Conservation (phyloP, 2,329 filamentous ascomycete genomes). For the Emergomyces pasteurianus region DNA sequence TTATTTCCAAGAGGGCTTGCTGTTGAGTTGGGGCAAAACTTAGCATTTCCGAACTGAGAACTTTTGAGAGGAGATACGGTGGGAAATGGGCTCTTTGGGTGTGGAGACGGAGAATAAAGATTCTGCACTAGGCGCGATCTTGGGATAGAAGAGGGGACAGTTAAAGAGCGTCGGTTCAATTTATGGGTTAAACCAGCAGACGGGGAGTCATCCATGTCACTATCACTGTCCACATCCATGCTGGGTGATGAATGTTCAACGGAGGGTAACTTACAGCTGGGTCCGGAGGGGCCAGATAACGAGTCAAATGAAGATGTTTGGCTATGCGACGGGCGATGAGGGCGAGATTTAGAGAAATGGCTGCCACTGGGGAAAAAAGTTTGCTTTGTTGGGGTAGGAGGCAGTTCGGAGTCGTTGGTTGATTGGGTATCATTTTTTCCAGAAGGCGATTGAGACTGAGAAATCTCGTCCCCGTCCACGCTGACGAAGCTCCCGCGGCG, state of each 20-base stretch:
- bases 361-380: slow-evolving; percentile 25
- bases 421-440: slow-evolving; percentile 44
- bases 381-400: slow-evolving; percentile 85
- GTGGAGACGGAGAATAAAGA: slow-evolving; percentile 29
- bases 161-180: slow-evolving; percentile 23
- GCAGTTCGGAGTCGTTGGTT: slow-evolving; percentile 57
- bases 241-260: slow-evolving; percentile 17
- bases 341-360: slow-evolving; percentile 11
- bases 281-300: slow-evolving; percentile 20
- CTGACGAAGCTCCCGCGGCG: slow-evolving; percentile 64
- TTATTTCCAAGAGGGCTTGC: slow-evolving; percentile 50
- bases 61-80: slow-evolving; percentile 11
- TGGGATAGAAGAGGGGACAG: slow-evolving; percentile 23
- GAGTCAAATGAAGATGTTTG: slow-evolving; percentile 25
- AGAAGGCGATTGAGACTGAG: slow-evolving; percentile 46
- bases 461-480: slow-evolving; percentile 63
- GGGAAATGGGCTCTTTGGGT: slow-evolving; percentile 25
- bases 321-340: slow-evolving; percentile 19
- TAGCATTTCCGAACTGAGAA: slow-evolving; percentile 37
- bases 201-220: slow-evolving; percentile 21
- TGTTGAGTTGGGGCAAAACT: slow-evolving; percentile 40
- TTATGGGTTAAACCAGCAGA: slow-evolving; percentile 18
- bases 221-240: slow-evolving; percentile 22
- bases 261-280: slow-evolving; percentile 27
- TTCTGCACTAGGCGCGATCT: slow-evolving; percentile 29